Evolutionary conservation across 345 rosid genomes (phyloP), one percentile per base, ranked within the genome.

Genomic region (Boechera stricta): DNA sequence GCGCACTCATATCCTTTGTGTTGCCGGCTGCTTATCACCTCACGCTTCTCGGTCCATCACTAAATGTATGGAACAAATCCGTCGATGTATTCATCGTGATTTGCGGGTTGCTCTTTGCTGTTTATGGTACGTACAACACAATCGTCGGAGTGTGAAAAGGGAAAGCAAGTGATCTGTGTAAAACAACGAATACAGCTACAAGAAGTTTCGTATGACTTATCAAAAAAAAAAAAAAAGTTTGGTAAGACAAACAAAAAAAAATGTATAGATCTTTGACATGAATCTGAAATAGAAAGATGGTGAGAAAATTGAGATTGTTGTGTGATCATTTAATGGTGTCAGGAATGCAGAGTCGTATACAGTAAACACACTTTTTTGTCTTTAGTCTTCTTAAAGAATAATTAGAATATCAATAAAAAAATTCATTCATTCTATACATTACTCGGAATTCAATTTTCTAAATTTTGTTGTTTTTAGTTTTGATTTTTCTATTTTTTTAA

Each of bases 21-120:
- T 82, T 95, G 68, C 98, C 98, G 1, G 88, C 94, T 53, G 74
- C 80, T 4, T 95, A 84, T 82, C 98, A 95, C 85, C 85, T 95
- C 47, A 84, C n/a, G 15, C 58, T 92, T 75, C 60, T 91, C 5
- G 96, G 96, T 47, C 74, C 94, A 33, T 84, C 91, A 11, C 67
- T 92, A 83, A 75, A 62, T 36, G 21, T 81, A 13, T 81, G 96
- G 97, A 83, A 80, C 79, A 92, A 77, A 80, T 78, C 79, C 5
- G 71, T 90, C 60, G 98, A 95, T 82, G 76, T 67, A 24, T 76
- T 60, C 87, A 75, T 92, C 18, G 59, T 95, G 81, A 68, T 82
- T 5, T 80, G 86, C 7, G 98, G 99, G 26, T 65, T 95, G 75
- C 31, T 88, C 53, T 91, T 88, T 76, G 94, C 93, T 32, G 84